These are phyloP conservation scores for Starmerella apicola DNA, from an alignment of 805 yeast genomes.

Conservation along the genomic window DNA sequence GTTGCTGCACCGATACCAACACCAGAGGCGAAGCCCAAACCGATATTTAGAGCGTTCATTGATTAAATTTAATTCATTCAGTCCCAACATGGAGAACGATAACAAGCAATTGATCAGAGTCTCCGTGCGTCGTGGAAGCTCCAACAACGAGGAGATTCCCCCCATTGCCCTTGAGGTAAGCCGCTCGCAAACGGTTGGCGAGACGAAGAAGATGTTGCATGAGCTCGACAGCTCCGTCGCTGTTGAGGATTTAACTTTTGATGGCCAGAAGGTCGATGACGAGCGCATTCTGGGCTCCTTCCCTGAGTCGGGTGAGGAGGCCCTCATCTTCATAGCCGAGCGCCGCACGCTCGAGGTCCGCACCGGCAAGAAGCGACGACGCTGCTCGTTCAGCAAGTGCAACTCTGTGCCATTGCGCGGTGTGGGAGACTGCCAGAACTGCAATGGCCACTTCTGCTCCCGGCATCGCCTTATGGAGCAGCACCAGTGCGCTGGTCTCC, in stretches of 20 bases:
- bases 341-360: conserved; percentile 23
- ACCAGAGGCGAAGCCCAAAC: too few relatives aligned
- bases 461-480: conserved; percentile 78
- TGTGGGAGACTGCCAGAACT: conserved; percentile 74
- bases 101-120: conserved; percentile 19
- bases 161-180: conserved; percentile 22
- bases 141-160: conserved; percentile 14
- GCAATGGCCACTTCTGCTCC: conserved; percentile 76
- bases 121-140: conserved; percentile 18
- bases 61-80: neutral
- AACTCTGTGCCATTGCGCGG: conserved; percentile 48
- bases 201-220: conserved; percentile 24
- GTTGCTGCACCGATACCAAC: too few relatives aligned
- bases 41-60: too few relatives aligned
- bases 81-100: neutral
- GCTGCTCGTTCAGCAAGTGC: conserved; percentile 47
- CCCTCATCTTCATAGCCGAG: conserved; percentile 22
- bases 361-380: conserved; percentile 31
- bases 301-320: conserved; percentile 23
- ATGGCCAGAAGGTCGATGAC: conserved; percentile 26
- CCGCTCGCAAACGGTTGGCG: conserved; percentile 25
- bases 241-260: conserved; percentile 22
- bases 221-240: conserved; percentile 23
- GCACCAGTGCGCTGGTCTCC: conserved; percentile 67
- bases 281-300: conserved; percentile 24